These are phyloP conservation scores for Dipteronia dyeriana DNA, from an alignment of 345 rosid genomes.

Conservation along the genomic window DNA sequence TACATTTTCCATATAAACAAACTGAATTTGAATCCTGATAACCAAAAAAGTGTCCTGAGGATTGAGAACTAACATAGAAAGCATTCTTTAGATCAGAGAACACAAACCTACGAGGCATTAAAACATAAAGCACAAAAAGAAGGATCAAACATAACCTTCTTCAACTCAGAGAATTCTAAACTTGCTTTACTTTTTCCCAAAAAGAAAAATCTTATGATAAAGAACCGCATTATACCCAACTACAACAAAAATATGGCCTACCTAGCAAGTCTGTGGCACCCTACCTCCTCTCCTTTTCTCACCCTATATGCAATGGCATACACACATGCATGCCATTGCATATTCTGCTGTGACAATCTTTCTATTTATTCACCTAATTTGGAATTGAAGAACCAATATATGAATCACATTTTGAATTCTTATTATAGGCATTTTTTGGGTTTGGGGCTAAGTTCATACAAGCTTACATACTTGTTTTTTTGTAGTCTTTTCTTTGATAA, in stretches of 20 bases:
- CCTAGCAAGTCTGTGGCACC: neutral
- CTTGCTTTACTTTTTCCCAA: neutral
- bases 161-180: neutral
- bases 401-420: slow-evolving; percentile 16
- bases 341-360: neutral
- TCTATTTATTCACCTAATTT: neutral
- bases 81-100: neutral
- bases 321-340: slow-evolving; percentile 1
- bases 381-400: slow-evolving; percentile 11
- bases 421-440: too few relatives aligned
- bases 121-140: neutral
- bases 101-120: neutral
- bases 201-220: neutral
- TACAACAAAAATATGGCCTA: neutral
- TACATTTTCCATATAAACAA: slow-evolving; percentile 10
- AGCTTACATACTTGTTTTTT: too few relatives aligned
- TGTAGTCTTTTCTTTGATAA: too few relatives aligned
- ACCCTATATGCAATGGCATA: too few relatives aligned
- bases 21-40: neutral
- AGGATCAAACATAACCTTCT: neutral
- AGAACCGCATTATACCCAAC: neutral
- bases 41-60: neutral
- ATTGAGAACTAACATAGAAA: slow-evolving; percentile 8
- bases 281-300: neutral
- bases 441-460: too few relatives aligned